A percentile compares a stretch with the other conserved stretches of the same genome.
These are phyloP conservation scores for Aspergillus indologenus DNA, from an alignment of 495 filamentous ascomycete genomes.

Conservation along the genomic window DNA sequence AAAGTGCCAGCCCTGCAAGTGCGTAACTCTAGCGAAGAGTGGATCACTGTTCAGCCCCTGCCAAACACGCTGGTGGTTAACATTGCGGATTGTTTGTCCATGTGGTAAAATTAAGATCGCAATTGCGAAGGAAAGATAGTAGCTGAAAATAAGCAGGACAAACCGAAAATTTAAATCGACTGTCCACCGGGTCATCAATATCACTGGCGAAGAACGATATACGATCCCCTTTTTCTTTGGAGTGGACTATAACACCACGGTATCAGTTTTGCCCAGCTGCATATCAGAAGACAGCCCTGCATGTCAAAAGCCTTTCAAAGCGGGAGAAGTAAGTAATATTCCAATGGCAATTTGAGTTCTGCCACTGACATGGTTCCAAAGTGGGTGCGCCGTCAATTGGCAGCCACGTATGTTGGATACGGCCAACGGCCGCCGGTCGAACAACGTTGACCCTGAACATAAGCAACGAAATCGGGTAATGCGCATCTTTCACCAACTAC, in stretches of 20 bases:
- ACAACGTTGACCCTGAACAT: too few relatives aligned
- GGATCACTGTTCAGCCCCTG: slow-evolving; percentile 44
- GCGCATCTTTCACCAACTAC: too few relatives aligned
- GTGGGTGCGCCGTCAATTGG: slow-evolving; percentile 1
- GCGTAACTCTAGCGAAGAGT: slow-evolving; percentile 35
- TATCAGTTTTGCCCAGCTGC: slow-evolving; percentile 23
- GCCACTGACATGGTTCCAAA: too few relatives aligned
- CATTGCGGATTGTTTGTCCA: slow-evolving; percentile 45
- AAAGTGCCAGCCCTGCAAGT: slow-evolving; percentile 45
- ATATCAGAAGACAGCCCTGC: slow-evolving; percentile 16
- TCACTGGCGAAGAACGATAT: slow-evolving; percentile 42
- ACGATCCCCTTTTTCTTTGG: slow-evolving; percentile 50
- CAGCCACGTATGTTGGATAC: background rate
- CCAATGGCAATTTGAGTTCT: background rate
- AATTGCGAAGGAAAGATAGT: background rate
- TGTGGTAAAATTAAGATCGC: slow-evolving; percentile 28
- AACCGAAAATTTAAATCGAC: slow-evolving; percentile 46
- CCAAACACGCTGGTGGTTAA: slow-evolving; percentile 49
- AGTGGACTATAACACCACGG: slow-evolving; percentile 29
- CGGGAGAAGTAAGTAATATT: slow-evolving; percentile 22
- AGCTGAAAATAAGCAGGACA: slow-evolving; percentile 24
- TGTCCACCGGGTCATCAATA: slow-evolving; percentile 49
- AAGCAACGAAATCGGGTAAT: too few relatives aligned
- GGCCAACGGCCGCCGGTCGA: background rate
- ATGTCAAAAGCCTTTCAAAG: slow-evolving; percentile 24